Evolutionary conservation across 352 stramenopile species (phyloP), one percentile per base, ranked within the genome.

Genomic region (Globisporangium carolinianum): DNA sequence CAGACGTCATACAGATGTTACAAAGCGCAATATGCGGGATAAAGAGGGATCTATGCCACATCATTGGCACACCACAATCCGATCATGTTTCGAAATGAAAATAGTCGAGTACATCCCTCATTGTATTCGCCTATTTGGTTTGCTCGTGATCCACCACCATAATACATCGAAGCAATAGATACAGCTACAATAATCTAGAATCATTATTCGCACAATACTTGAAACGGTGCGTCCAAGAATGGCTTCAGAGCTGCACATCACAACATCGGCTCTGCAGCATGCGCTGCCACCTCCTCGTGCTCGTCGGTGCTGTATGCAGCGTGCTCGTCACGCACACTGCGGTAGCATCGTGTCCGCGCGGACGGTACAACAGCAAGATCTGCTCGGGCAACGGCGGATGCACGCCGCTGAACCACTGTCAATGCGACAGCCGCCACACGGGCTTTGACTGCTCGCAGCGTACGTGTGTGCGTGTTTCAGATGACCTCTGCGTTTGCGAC

Each of bases 401-500:
- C 61, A 86, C 66, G 32, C 51, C 48, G 2, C 59, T 55, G 24
- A 85, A 83, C 61, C 63, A 70, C 50, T 89, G 79, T 54, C 62
- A 60, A 12, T 89, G 79, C 51, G 79, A 89, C 60, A 57, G n/a
- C 11, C 66, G 65, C 6, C 72, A 86, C 60, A 61, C 51, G 0
- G 76, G 79, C 42, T 86, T 81, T 17, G 79, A 89, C 55, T 87
- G 79, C 60, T 87, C 76, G 2, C 71, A 83, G 50, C 62, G 76
- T 87, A 58, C n/a, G 65, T 63, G 37, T 32, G 41, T 49, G 8
- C 2, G 18, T 37, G 10, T 39, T 11, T 43, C 7, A 43, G 4
- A n/a, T 1, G 12, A 18, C 14, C 8, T 37, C 10, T 9, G 12
- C 17, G 10, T 6, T 15, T 35, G 15, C 11, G 7, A 43, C 11